Evolutionary conservation across 768 basidiomycete genomes (phyloP).

Genomic region (Mycena belliarum): DNA sequence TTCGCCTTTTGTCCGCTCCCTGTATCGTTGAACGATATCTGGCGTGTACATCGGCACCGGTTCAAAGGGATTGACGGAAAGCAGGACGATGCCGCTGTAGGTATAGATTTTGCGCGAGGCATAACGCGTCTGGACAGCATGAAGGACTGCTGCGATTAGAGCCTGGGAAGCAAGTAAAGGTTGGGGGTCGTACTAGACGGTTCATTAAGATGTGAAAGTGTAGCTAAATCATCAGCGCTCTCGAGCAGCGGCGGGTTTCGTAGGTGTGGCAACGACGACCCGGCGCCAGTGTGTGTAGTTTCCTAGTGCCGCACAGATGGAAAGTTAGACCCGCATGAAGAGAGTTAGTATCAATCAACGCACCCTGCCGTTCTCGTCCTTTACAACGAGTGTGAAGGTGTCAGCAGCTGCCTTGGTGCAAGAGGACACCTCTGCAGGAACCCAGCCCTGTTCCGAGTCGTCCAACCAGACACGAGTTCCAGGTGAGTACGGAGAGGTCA

Average conservation of each 20-base stretch:
- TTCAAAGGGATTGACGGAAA: constrained; percentile 98
- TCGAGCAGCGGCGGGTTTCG: constrained; percentile 95
- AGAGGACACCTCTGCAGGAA: constrained; percentile 78
- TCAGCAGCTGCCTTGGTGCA: constrained; percentile 63
- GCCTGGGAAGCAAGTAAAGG: constrained; percentile 5
- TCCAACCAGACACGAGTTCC: constrained; percentile 90
- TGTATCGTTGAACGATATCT: constrained; percentile 96
- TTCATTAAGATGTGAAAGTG: constrained; percentile 96
- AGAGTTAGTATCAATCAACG: constrained; percentile 31
- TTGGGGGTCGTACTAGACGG: constrained; percentile 62
- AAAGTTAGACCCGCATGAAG: constrained; percentile 16
- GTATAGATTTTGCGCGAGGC: constrained; percentile 97
- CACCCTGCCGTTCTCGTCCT: constrained; percentile 89
- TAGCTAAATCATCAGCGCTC: constrained; percentile 98
- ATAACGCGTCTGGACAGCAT: constrained; percentile 95
- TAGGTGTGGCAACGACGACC: constrained; percentile 77
- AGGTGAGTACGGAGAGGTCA: constrained; percentile 64
- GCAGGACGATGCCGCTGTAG: constrained; percentile 96
- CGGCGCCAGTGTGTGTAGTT: constrained; percentile 72
- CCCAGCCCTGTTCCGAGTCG: constrained; percentile 91
- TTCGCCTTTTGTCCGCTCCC: constrained; percentile 88
- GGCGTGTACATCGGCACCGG: constrained; percentile 95
- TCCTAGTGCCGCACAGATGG: constrained; percentile 48
- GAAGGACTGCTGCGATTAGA: constrained; percentile 62
- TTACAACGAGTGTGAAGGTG: constrained; percentile 76